Base-by-base conservation (phyloP, 768 basidiomycete species). In the Tylopilus sp. region DNA sequence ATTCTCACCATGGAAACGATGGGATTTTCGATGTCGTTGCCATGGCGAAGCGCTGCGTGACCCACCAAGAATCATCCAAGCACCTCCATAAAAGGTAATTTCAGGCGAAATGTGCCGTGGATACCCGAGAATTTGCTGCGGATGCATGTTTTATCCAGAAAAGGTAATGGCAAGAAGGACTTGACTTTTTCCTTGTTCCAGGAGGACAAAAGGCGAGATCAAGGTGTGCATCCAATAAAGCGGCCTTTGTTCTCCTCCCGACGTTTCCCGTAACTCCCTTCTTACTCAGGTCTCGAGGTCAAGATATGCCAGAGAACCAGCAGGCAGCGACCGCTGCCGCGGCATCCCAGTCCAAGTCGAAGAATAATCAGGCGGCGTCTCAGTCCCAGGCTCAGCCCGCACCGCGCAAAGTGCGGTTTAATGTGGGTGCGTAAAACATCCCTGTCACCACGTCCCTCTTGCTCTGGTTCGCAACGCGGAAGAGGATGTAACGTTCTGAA, bases 361-460 rank as follows among this genome's bases (percentile, higher is more conserved):
- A 79, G 68, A 77, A 79, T 21, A 53, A 68, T n/a, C 75, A 78
- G 58, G 71, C 73, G 1, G 59, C 76, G 21, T 73, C 78, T 4
- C 78, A 78, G 54, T 72, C 74, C 19, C 48, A 49, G 29, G 1
- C 28, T 17, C 71, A 72, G 28, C 62, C 80, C 38, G 81, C 87
- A 14, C 87, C 89, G 21, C 80, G 89, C 63, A 92, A 91, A 77
- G 89, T 92, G 45, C 83, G 89, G 56, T 92, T 92, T 77, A 92
- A 92, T 74, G 89, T 92, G 62, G 89, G 89, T 83, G 48, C 60
- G 75, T 68, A 6, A 5, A 33, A 53, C 58, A 41, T 30, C 7
- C 22, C 31, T 36, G 3, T 40, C 4, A 38, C 41, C 21, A 8
- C 26, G 11, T 38, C 33, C 34, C 21, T 30, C 26, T 33, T 19